Evolutionary conservation across 768 basidiomycete species (phyloP), one percentile per base, ranked within the genome.

Genomic region (Suillus sp.): DNA sequence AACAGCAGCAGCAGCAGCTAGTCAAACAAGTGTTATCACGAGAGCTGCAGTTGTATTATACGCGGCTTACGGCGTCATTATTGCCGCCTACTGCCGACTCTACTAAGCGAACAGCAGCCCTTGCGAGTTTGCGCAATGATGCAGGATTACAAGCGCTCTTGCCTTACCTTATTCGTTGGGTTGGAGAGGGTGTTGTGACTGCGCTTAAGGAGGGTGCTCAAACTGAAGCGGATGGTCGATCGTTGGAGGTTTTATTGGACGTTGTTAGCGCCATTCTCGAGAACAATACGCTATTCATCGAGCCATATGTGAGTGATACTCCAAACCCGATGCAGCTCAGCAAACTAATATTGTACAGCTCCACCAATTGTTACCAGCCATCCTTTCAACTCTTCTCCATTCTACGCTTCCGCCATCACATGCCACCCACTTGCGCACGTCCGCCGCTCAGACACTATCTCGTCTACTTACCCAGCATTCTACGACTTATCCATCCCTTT

Each of bases 31-130:
- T 95, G 13, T 83, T 99, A 18, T 96, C 95, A 34, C 85, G 92
- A 67, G 97, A 99, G 76, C 81, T 99, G 40, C 95, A 98, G 74
- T 80, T 99, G 3, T 98, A 99, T 74, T 99, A 98, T 71, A 88
- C 90, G 1, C 88, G 96, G 6, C 86, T 99, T 59, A 97, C 95
- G 1, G 83, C 88, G 4, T 91, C 92, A 18, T 82, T 97, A 3
- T 79, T 95, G 2, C 93, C 93, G 1, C 88, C 87, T 37, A 78
- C 37, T 55, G 54, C 76, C 6, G 93, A 95, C 66, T 75, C 81
- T 8, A 78, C 87, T 11, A 93, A 95, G 71, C 86, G 95, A 3
- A 85, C 87, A 0, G 97, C 97, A 4, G 96, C 97, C 5, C 80
- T 99, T 55, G 93, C 93, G 8, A 95, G 93, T 71, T 77, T 99